Percentiles rank a stretch among this genome's conserved stretches.
phyloP scores from a whole-genome alignment of 2,329 filamentous ascomycete species.

The Aspergillus udagawae region DNA sequence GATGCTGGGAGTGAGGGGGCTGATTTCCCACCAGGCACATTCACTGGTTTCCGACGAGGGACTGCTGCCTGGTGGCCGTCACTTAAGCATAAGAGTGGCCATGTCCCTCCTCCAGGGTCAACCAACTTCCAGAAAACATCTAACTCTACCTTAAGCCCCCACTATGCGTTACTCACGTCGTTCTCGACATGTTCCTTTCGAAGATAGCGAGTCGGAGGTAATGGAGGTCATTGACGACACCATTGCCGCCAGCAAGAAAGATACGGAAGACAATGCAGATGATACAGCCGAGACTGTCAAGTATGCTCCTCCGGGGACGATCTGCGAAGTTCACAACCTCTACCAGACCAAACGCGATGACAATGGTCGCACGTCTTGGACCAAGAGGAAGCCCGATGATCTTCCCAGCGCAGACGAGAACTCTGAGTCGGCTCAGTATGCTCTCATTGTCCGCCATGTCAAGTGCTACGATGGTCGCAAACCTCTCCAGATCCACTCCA shows the following conservation, averaged over 20 bases:
- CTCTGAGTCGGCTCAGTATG: slow-evolving; percentile 58
- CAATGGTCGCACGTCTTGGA: slow-evolving; percentile 52
- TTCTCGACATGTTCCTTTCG: background rate
- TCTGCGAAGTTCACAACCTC: slow-evolving; percentile 44
- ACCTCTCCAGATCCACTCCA: slow-evolving; percentile 57
- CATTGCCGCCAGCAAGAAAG: background rate
- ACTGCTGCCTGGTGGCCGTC: background rate
- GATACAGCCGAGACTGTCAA: background rate
- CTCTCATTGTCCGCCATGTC: slow-evolving; percentile 56
- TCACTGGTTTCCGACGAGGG: background rate
- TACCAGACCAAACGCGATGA: slow-evolving; percentile 51
- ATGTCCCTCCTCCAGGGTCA: background rate
- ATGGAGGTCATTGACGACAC: background rate
- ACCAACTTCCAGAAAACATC: background rate
- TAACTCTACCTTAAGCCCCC: background rate
- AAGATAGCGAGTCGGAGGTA: background rate
- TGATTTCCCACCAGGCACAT: background rate
- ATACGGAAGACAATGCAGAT: background rate
- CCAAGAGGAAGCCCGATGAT: slow-evolving; percentile 53
- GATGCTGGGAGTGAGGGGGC: background rate
- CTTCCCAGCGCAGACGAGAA: slow-evolving; percentile 57
- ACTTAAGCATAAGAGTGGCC: background rate
- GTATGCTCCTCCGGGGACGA: slow-evolving; percentile 23
- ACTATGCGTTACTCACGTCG: background rate
- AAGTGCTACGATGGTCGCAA: slow-evolving; percentile 58